phyloP scores from a whole-genome alignment of 345 rosid genomes.

The Aurinia saxatilis region DNA sequence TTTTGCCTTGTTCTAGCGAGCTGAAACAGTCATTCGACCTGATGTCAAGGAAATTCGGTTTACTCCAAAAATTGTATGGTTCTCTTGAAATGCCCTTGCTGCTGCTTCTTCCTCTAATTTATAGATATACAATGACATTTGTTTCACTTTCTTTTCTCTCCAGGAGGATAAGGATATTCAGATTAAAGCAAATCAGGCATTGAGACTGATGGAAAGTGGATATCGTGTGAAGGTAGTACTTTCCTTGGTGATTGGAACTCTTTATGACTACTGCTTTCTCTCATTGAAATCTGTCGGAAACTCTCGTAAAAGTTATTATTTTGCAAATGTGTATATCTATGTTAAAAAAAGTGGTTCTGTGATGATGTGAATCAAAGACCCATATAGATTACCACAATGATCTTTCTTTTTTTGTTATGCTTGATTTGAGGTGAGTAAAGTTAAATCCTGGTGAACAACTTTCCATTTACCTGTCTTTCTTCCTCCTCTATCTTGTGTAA shows the following conservation, averaged over 20 bases:
- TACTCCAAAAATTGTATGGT: slow-evolving; percentile 66
- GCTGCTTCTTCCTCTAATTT: not conserved
- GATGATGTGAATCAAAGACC: not conserved
- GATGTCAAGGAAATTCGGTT: slow-evolving; percentile 69
- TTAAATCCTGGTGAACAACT: not conserved
- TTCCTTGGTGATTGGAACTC: not conserved
- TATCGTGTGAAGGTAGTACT: slow-evolving; percentile 78
- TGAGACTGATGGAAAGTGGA: slow-evolving; percentile 69
- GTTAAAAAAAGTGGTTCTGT: not conserved
- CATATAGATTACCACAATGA: not conserved
- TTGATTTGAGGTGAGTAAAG: not conserved
- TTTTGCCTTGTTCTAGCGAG: slow-evolving; percentile 17
- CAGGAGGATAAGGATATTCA: slow-evolving; percentile 77
- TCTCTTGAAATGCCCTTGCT: slow-evolving; percentile 1
- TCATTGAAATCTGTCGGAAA: not conserved
- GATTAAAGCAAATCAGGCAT: slow-evolving; percentile 56
- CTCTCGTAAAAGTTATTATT: not conserved
- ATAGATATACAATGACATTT: not conserved
- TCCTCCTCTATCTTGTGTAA: slow-evolving; percentile 17
- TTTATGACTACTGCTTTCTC: not conserved
- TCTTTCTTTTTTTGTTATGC: not conserved
- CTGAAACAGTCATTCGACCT: slow-evolving; percentile 24
- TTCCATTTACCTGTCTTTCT: not conserved
- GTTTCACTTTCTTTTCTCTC: slow-evolving; percentile 14
- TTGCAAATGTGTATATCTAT: not conserved